Conservation (phyloP, 169 alveolate genomes). For the Blepharisma undulans region DNA sequence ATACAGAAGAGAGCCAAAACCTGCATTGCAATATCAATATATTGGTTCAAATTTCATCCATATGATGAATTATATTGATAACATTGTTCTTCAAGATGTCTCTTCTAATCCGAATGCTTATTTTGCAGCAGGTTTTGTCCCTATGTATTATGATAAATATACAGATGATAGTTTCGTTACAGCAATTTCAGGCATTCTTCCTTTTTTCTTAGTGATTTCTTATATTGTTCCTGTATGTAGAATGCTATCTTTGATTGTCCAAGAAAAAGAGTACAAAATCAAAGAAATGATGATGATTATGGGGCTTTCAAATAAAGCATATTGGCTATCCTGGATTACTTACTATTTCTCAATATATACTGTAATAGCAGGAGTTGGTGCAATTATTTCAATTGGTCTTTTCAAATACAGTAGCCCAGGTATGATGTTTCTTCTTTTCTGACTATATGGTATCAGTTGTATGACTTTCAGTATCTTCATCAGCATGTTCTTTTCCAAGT, state of each 20-base stretch:
- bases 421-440: constrained; percentile 22
- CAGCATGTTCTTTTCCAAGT: constrained; percentile 30
- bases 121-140: not conserved
- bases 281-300: constrained; percentile 87
- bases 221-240: constrained; percentile 58
- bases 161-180: constrained; percentile 1
- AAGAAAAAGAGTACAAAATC: constrained; percentile 81
- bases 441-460: constrained; percentile 16
- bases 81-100: not conserved
- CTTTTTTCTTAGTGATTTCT: constrained; percentile 44
- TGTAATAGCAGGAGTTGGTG: not conserved
- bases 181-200: not conserved
- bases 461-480: constrained; percentile 19
- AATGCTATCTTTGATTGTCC: constrained; percentile 50
- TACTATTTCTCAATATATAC: constrained; percentile 60
- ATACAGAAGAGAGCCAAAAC: constrained; percentile 9
- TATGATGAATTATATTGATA: not conserved
- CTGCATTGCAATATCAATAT: not conserved
- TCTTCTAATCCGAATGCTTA: not conserved
- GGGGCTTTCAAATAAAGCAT: constrained; percentile 81
- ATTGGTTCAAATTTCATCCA: not conserved
- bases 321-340: constrained; percentile 76
- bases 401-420: not conserved
- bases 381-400: not conserved
- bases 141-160: not conserved